phyloP scores from a whole-genome alignment of 2,329 filamentous ascomycete genomes.

The Fusarium guadeloupense region DNA sequence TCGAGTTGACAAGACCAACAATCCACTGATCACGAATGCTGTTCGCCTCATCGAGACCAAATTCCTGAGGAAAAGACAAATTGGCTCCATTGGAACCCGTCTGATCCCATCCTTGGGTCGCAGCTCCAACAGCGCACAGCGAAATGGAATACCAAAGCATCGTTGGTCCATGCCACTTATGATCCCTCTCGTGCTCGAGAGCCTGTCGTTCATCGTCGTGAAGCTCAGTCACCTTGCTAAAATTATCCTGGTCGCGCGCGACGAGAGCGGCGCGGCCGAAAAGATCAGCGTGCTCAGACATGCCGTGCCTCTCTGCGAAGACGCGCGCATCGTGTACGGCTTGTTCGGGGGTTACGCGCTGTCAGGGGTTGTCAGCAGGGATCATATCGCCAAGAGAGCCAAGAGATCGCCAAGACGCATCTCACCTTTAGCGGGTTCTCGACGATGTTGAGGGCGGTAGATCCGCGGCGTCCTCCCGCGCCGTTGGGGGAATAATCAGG shows the following conservation, averaged over 20 bases:
- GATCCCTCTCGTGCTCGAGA: constrained; percentile 58
- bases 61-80: constrained; percentile 62
- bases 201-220: constrained; percentile 49
- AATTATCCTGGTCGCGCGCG: constrained; percentile 44
- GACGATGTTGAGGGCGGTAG: constrained; percentile 19
- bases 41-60: constrained; percentile 45
- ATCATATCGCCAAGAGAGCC: background rate
- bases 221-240: constrained; percentile 44
- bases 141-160: constrained; percentile 57
- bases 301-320: constrained; percentile 60
- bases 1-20: constrained; percentile 48
- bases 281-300: constrained; percentile 58
- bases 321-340: constrained; percentile 53
- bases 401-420: constrained; percentile 28
- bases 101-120: constrained; percentile 71
- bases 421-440: constrained; percentile 24
- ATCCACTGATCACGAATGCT: constrained; percentile 57
- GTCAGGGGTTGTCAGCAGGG: background rate
- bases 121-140: constrained; percentile 64
- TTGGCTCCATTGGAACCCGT: constrained; percentile 71
- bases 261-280: constrained; percentile 52
- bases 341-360: constrained; percentile 42
- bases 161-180: constrained; percentile 65
- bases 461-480: constrained; percentile 6
- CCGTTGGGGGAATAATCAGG: background rate